Percentiles rank a stretch among this genome's conserved stretches.
These are phyloP conservation scores for Scleroderma citrinum DNA, from an alignment of 768 basidiomycete genomes.

Conservation along the genomic window DNA sequence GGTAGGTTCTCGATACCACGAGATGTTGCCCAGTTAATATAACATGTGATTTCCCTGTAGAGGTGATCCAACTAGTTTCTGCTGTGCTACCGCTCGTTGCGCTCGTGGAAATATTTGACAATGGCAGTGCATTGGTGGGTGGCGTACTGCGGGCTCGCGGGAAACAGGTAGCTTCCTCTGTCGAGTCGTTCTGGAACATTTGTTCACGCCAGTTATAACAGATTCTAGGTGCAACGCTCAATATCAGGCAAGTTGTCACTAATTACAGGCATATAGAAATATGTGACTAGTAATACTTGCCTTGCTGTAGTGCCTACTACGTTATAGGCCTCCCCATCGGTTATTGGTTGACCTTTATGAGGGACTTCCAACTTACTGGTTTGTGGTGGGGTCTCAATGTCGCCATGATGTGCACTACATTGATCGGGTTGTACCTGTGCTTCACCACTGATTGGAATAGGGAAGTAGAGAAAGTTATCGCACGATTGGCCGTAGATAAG, in stretches of 20 bases:
- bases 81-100: conserved; percentile 70
- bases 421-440: conserved; percentile 48
- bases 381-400: conserved; percentile 84
- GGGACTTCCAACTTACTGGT: conserved; percentile 57
- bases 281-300: not conserved
- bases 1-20: conserved; percentile 26
- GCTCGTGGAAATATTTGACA: conserved; percentile 81
- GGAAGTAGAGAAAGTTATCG: conserved; percentile 58
- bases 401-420: conserved; percentile 41
- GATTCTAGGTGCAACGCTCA: conserved; percentile 74
- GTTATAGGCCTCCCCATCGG: conserved; percentile 79
- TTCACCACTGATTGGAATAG: conserved; percentile 61
- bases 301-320: conserved; percentile 58
- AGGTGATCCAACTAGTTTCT: conserved; percentile 37
- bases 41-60: conserved; percentile 6
- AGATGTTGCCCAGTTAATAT: not conserved
- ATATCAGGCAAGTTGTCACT: conserved; percentile 48
- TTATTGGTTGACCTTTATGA: conserved; percentile 66
- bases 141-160: conserved; percentile 83
- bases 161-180: conserved; percentile 46
- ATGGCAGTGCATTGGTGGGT: conserved; percentile 58
- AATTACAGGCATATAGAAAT: not conserved
- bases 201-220: conserved; percentile 20
- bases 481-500: conserved; percentile 46
- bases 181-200: not conserved